Base-by-base conservation (phyloP, 2,329 filamentous ascomycete genomes). In the Aureobasidium melanogenum region DNA sequence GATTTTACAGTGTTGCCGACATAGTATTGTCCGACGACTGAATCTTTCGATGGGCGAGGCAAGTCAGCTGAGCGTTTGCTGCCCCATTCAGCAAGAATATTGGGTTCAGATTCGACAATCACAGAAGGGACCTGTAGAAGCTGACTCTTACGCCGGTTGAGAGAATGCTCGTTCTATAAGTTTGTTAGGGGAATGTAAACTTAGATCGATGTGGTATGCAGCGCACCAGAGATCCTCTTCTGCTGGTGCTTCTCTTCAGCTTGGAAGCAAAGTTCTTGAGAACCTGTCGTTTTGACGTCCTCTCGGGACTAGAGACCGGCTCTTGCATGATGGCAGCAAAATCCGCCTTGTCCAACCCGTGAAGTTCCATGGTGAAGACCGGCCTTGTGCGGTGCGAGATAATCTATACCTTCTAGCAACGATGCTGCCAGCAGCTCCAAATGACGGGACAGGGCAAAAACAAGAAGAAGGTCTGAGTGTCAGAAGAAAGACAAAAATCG, bases 31-130 rank as follows among this genome's bases (percentile, higher is more conserved):
- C 54, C 54, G 3, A 19, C 38, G 38, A 56, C 52, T 12, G 54
- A 57, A n/a, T 57, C 54, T 28, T 28, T 47, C 14, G 54, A 57
- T 14, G 54, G 54, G n/a, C 54, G 54, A 1, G 54, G 54, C 22
- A 57, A 30, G 8, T 57, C 54, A 24, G n/a, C 8, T 28, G 54
- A 57, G 28, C 19, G 15, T 32, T 57, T 57, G 39, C 30, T 36
- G 22, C 54, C 41, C 54, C 54, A 57, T 38, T 46, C 41, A 17
- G 36, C 28, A 15, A 46, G 41, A 14, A 57, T 57, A 2, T 41
- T 30, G 5, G 39, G 39, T 22, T 47, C 19, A 26, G 28, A 38
- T 28, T 47, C 54, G 8, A 24, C 28, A 22, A 57, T 36, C 15
- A 47, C 41, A n/a, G 54, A 36, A 6, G 41, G 54, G 2, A 47